Percentiles rank a stretch among this genome's conserved stretches.
Evolutionary conservation across 140 eudicot genomes (phyloP).

Genomic region (Senecio squalidus): DNA sequence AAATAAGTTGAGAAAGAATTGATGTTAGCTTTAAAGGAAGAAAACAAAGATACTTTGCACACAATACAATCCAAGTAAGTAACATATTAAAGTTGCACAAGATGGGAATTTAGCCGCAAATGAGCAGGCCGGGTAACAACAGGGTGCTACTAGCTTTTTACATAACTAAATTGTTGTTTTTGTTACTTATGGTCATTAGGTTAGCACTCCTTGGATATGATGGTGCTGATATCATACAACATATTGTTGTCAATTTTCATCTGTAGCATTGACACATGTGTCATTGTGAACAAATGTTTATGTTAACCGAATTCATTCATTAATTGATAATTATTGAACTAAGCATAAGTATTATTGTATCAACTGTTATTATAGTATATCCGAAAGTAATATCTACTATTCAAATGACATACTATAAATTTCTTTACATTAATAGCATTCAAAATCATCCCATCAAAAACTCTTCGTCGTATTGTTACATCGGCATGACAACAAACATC

Average conservation of each 20-base stretch:
- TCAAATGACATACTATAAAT: too few species aligned
- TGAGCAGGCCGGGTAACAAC: neutral
- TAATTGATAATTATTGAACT: slow-evolving; percentile 8
- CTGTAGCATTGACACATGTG: slow-evolving; percentile 13
- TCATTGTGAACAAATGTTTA: neutral
- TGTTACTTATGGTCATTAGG: slow-evolving; percentile 39
- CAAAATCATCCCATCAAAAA: too few species aligned
- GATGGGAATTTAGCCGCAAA: too few species aligned
- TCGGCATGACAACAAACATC: too few species aligned
- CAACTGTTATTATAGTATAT: neutral
- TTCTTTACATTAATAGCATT: too few species aligned
- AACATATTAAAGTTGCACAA: neutral
- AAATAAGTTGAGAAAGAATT: slow-evolving; percentile 80
- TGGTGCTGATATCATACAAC: slow-evolving; percentile 80
- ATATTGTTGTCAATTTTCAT: slow-evolving; percentile 69
- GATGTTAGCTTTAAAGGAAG: slow-evolving; percentile 88
- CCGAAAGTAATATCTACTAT: too few species aligned
- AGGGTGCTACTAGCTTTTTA: neutral
- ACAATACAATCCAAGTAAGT: slow-evolving; percentile 89
- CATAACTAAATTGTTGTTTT: neutral
- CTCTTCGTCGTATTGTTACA: too few species aligned
- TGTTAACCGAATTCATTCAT: neutral
- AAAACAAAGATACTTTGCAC: slow-evolving; percentile 77
- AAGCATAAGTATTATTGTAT: slow-evolving; percentile 13
- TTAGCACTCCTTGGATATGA: slow-evolving; percentile 50